Percentiles rank a stretch among this genome's conserved stretches.
Evolutionary conservation across 2,329 filamentous ascomycete species (phyloP).

Genomic region (Fusarium miscanthi): DNA sequence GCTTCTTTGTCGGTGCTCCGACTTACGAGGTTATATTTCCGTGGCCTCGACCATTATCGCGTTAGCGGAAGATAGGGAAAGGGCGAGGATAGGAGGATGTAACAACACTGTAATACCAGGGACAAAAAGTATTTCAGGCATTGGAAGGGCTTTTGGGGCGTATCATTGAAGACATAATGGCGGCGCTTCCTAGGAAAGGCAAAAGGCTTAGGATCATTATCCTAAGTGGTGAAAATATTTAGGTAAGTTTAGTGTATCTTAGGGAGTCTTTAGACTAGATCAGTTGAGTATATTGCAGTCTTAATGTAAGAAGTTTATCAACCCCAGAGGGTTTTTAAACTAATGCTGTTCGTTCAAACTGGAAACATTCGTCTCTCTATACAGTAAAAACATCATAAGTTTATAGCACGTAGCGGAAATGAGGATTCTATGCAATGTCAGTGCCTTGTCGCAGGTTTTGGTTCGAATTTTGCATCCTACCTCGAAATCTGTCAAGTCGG

Average conservation of each 20-base stretch:
- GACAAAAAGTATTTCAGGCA: fast-evolving
- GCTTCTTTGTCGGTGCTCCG: constrained; percentile 33
- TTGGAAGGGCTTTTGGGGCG: fast-evolving
- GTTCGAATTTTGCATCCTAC: neutral
- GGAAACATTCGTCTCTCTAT: neutral
- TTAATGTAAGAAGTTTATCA: too few species aligned
- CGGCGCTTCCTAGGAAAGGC: fast-evolving
- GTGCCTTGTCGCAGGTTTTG: neutral
- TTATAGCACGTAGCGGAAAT: constrained; percentile 32
- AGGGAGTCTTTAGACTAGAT: neutral
- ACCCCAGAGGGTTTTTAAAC: too few species aligned
- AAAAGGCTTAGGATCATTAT: neutral
- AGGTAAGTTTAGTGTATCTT: neutral
- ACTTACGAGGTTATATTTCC: constrained; percentile 37
- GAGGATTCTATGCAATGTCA: constrained; percentile 17
- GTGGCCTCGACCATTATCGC: constrained; percentile 21
- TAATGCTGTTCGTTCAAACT: neutral
- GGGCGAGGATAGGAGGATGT: fast-evolving
- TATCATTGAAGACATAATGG: neutral
- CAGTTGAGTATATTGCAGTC: too few species aligned
- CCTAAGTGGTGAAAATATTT: neutral
- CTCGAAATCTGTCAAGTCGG: constrained; percentile 41
- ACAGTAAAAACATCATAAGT: too few species aligned
- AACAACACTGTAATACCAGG: neutral
- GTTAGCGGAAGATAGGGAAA: fast-evolving